Base-by-base conservation (phyloP, 208 protist genomes). In the Trypanosoma rangeli region DNA sequence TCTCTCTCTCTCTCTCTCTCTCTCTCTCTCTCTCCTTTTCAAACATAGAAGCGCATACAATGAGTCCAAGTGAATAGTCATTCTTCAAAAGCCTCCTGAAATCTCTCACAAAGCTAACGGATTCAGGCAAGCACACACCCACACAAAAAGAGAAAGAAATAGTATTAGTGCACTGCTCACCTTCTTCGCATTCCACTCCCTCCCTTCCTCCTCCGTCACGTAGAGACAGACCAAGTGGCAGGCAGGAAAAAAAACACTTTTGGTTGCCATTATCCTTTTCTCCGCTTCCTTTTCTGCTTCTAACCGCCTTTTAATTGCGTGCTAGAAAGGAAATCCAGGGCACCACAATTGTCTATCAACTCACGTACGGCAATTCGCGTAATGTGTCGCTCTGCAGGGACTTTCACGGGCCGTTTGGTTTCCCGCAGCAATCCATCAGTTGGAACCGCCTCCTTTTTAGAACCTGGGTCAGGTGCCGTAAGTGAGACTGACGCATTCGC, bases 291-390 rank as follows among this genome's bases (percentile, higher is more conserved):
- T 65, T 16, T 33, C 10, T 65, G 13, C 13, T 35, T 54, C 26
- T 29, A 65, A 52, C 12, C 22, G 24, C n/a, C n/a, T 24, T 48
- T 35, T 33, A 62, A 26, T 59, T 22, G 28, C 24, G n/a, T 53
- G 16, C n/a, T 12, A 12, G 8, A 53, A 0, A 37, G 15, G 13
- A 4, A 15, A 29, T 42, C 54, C 10, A 66, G 33, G 28, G 18
- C 22, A 66, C 22, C 29, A 56, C 61, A 66, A 1, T 3, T 22
- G 20, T 66, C 28, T 7, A 39, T 66, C 24, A 66, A 26, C 29
- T 56, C 61, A 42, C 46, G 48, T 33, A 42, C 42, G 33, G 15
- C 22, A 53, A 39, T 1, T 22, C 28, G 46, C 29, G 46, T 56
- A 26, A 12, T n/a, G 8, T 56, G 42, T 22, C 12, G n/a, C 10